A percentile compares a stretch with the other conserved stretches of the same genome.
Evolutionary conservation across 1,284 basidiomycete species (phyloP).

Genomic region (Exobasidium cylindrosporum): DNA sequence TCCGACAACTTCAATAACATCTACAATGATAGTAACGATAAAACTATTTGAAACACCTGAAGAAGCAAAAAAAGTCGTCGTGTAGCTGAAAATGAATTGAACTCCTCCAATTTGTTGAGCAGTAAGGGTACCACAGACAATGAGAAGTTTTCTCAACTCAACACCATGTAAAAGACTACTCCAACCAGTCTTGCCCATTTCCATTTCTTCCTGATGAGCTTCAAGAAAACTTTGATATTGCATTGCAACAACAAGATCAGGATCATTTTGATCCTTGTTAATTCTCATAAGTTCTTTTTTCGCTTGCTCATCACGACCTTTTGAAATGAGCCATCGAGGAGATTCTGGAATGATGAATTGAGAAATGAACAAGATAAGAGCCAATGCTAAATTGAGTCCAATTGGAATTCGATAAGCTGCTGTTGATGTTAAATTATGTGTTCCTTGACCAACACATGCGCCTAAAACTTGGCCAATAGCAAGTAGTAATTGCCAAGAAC

Average conservation of each 20-base stretch:
- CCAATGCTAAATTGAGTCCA: slow-evolving; percentile 58
- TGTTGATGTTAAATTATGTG: slow-evolving; percentile 22
- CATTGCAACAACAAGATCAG: slow-evolving; percentile 51
- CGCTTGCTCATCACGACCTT: slow-evolving; percentile 57
- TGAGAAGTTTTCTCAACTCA: slow-evolving; percentile 56
- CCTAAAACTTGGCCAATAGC: slow-evolving; percentile 59
- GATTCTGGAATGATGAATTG: slow-evolving; percentile 56
- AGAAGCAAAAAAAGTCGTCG: slow-evolving; percentile 34
- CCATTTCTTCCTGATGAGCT: slow-evolving; percentile 54
- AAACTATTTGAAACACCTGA: slow-evolving; percentile 35
- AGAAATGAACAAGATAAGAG: slow-evolving; percentile 49
- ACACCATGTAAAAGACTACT: slow-evolving; percentile 52
- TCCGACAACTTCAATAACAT: slow-evolving; percentile 57
- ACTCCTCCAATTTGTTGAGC: slow-evolving; percentile 52
- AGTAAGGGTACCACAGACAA: slow-evolving; percentile 58
- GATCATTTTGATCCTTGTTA: slow-evolving; percentile 56
- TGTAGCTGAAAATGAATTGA: slow-evolving; percentile 58
- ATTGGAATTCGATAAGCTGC: slow-evolving; percentile 56
- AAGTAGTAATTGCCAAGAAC: slow-evolving; percentile 58
- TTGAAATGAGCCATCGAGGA: slow-evolving; percentile 58
- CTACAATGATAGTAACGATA: slow-evolving; percentile 56
- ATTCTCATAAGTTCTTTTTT: slow-evolving; percentile 55
- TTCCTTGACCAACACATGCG: slow-evolving; percentile 56
- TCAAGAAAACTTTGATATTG: slow-evolving; percentile 56
- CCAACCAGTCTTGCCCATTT: slow-evolving; percentile 56